Conservation (phyloP, 805 yeast species). For the Pichia kluyveri region DNA sequence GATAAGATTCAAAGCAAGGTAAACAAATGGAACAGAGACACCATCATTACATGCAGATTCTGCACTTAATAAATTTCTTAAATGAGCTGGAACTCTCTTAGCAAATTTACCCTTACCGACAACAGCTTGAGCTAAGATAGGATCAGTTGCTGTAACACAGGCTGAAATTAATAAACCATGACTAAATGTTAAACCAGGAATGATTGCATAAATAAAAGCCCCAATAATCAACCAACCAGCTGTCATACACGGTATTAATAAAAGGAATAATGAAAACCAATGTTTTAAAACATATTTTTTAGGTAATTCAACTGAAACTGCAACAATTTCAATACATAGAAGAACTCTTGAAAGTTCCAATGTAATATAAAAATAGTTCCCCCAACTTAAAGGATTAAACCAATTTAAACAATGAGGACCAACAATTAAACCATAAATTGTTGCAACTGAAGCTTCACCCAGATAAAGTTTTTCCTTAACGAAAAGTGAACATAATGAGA, state of each 20-base stretch:
- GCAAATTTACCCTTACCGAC: slow-evolving; percentile 70
- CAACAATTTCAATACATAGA: slow-evolving; percentile 60
- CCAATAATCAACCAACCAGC: slow-evolving; percentile 62
- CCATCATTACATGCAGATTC: slow-evolving; percentile 77
- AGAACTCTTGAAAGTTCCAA: slow-evolving; percentile 54
- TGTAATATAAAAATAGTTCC: slow-evolving; percentile 44
- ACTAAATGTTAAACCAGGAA: slow-evolving; percentile 47
- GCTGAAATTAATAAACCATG: slow-evolving; percentile 55
- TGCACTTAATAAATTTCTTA: slow-evolving; percentile 53
- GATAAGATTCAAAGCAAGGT: slow-evolving; percentile 45
- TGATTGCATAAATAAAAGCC: slow-evolving; percentile 49
- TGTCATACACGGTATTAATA: slow-evolving; percentile 63
- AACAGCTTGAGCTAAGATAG: slow-evolving; percentile 64
- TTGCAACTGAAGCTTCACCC: slow-evolving; percentile 61
- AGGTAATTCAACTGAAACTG: slow-evolving; percentile 68
- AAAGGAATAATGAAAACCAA: slow-evolving; percentile 47
- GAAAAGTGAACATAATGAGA: slow-evolving; percentile 49
- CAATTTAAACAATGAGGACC: slow-evolving; percentile 53
- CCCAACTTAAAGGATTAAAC: slow-evolving; percentile 52
- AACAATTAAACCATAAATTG: slow-evolving; percentile 50
- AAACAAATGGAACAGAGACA: slow-evolving; percentile 61
- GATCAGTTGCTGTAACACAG: slow-evolving; percentile 73
- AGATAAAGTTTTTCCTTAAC: slow-evolving; percentile 51
- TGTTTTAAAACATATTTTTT: slow-evolving; percentile 53
- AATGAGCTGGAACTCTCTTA: slow-evolving; percentile 52